Conservation (phyloP, 805 yeast genomes). For the Tetrapisispora namnaoensis region DNA sequence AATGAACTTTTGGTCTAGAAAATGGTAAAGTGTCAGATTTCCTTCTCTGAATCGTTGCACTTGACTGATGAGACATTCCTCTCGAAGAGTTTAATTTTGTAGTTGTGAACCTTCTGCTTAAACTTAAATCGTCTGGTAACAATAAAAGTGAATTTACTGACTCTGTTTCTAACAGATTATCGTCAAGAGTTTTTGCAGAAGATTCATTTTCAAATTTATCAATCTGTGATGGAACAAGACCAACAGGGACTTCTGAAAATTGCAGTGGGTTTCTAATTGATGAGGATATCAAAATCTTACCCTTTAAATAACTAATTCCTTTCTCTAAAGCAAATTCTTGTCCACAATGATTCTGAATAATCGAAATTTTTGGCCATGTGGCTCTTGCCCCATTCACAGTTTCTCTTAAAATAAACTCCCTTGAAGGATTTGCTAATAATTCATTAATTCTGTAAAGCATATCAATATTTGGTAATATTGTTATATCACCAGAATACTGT, state of each 20-base stretch:
- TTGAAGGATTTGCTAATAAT: constrained; percentile 72
- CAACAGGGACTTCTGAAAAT: constrained; percentile 15
- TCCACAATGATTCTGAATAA: constrained; percentile 82
- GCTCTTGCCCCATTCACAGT: constrained; percentile 79
- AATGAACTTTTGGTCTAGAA: background rate
- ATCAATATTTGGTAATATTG: constrained; percentile 72
- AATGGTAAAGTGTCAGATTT: constrained; percentile 3
- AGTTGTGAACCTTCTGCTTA: constrained; percentile 9
- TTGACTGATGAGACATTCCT: background rate
- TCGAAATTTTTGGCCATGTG: constrained; percentile 85
- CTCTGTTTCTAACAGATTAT: constrained; percentile 20
- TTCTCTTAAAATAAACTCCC: constrained; percentile 54
- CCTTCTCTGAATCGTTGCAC: constrained; percentile 1
- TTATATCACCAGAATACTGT: constrained; percentile 86
- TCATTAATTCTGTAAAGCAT: constrained; percentile 46
- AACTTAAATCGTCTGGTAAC: constrained; percentile 8
- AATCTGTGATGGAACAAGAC: constrained; percentile 3
- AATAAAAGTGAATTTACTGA: constrained; percentile 13
- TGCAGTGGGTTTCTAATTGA: constrained; percentile 25
- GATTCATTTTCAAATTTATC: constrained; percentile 4
- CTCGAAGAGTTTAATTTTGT: background rate
- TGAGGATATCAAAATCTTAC: constrained; percentile 41
- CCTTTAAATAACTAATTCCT: constrained; percentile 59
- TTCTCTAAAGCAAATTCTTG: constrained; percentile 80
- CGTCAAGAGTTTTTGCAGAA: constrained; percentile 9